phyloP scores from a whole-genome alignment of 768 basidiomycete genomes.

The Tylopilus intermedius region DNA sequence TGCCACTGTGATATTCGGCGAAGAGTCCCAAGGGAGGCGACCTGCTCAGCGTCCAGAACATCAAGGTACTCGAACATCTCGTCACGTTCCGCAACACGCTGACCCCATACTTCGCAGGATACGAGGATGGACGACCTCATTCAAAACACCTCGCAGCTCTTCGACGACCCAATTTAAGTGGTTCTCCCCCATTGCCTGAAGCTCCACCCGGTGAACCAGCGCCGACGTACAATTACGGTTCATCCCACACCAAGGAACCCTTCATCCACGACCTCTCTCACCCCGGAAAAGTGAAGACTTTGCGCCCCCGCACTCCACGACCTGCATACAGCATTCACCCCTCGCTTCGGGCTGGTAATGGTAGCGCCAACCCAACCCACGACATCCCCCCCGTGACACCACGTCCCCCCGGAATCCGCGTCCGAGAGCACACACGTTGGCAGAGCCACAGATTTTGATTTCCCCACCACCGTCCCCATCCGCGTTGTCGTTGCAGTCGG shows the following conservation, averaged over 20 bases:
- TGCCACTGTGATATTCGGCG: conserved; percentile 83
- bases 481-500: conserved; percentile 8
- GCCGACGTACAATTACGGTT: conserved; percentile 59
- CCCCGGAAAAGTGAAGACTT: conserved; percentile 55
- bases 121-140: conserved; percentile 85
- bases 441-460: conserved; percentile 7
- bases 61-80: conserved; percentile 53
- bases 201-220: conserved; percentile 63
- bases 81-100: conserved; percentile 30
- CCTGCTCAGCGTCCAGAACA: conserved; percentile 66
- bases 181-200: conserved; percentile 69
- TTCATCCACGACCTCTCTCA: conserved; percentile 29
- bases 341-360: conserved; percentile 48
- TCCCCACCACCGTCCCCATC: conserved; percentile 22
- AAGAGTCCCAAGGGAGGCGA: conserved; percentile 78
- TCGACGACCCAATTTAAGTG: conserved; percentile 49
- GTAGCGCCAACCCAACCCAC: conserved; percentile 45
- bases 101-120: conserved; percentile 38
- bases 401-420: conserved; percentile 19
- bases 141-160: conserved; percentile 58
- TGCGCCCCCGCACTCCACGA: conserved; percentile 60
- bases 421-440: conserved; percentile 1
- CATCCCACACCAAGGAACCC: conserved; percentile 61
- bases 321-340: conserved; percentile 77
- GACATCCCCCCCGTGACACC: conserved; percentile 27